A percentile compares a stretch with the other conserved stretches of the same genome.
phyloP scores from a whole-genome alignment of 352 stramenopile genomes.

The Phytophthora europaea region DNA sequence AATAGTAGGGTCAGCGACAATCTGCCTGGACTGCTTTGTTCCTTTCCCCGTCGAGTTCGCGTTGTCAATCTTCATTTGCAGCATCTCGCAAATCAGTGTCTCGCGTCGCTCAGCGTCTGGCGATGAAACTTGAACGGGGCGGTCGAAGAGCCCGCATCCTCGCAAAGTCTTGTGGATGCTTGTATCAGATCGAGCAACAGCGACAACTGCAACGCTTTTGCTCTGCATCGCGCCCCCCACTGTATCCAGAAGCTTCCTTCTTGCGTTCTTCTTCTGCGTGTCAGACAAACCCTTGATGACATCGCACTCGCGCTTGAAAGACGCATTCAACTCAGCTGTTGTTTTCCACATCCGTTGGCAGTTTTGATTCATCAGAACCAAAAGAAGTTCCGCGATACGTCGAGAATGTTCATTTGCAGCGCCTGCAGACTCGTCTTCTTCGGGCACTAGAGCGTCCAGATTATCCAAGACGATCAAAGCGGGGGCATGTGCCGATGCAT shows the following conservation, averaged over 20 bases:
- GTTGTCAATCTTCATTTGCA: slow-evolving; percentile 56
- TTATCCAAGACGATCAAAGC: slow-evolving; percentile 86
- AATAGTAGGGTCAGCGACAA: slow-evolving; percentile 62
- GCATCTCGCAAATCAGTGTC: slow-evolving; percentile 66
- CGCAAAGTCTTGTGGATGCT: slow-evolving; percentile 76
- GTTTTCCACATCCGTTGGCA: slow-evolving; percentile 68
- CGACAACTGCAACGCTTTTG: slow-evolving; percentile 79
- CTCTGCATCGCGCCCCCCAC: slow-evolving; percentile 65
- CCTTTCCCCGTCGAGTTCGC: slow-evolving; percentile 32
- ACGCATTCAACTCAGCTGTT: slow-evolving; percentile 65
- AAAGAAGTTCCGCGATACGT: slow-evolving; percentile 83
- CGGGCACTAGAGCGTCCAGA: slow-evolving; percentile 82
- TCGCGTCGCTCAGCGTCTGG: slow-evolving; percentile 77
- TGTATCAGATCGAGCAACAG: slow-evolving; percentile 63
- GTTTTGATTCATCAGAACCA: slow-evolving; percentile 65
- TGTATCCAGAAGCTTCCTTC: slow-evolving; percentile 53
- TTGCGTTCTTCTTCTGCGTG: slow-evolving; percentile 25
- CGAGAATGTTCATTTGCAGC: slow-evolving; percentile 87
- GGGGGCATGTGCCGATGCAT: slow-evolving; percentile 56
- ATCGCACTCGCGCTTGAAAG: slow-evolving; percentile 54
- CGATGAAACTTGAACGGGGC: slow-evolving; percentile 61
- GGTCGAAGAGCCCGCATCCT: slow-evolving; percentile 76
- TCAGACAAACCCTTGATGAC: slow-evolving; percentile 33
- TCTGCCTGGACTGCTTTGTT: slow-evolving; percentile 10
- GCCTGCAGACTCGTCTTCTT: slow-evolving; percentile 80